Percentiles rank a stretch among this genome's conserved stretches.
These are phyloP conservation scores for Colletotrichum sp. DNA, from an alignment of 2,329 filamentous ascomycete genomes.

Conservation along the genomic window DNA sequence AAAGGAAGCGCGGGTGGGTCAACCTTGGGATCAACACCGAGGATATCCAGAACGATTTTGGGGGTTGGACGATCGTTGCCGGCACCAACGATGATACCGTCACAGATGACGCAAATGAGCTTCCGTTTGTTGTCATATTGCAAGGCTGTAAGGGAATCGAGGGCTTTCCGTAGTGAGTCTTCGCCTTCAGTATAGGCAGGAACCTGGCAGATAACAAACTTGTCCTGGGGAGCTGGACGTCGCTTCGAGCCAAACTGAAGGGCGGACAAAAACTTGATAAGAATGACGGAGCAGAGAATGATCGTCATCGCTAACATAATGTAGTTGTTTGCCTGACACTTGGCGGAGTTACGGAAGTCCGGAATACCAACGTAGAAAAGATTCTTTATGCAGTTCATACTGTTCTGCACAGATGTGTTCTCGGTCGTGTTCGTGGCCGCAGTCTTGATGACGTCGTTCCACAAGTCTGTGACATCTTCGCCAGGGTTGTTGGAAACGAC, in stretches of 20 bases:
- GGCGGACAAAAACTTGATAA: conserved; percentile 89
- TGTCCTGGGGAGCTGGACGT: conserved; percentile 89
- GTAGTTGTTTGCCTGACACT: conserved; percentile 90
- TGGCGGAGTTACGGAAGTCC: conserved; percentile 80
- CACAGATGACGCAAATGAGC: conserved; percentile 94
- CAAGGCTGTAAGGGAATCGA: conserved; percentile 92
- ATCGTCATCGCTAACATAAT: conserved; percentile 88
- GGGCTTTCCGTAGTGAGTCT: conserved; percentile 88
- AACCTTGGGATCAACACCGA: conserved; percentile 95
- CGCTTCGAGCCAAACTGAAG: conserved; percentile 93
- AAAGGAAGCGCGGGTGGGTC: conserved; percentile 94
- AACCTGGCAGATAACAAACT: conserved; percentile 98
- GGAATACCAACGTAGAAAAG: conserved; percentile 82
- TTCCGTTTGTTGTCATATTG: conserved; percentile 99
- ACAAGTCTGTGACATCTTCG: conserved; percentile 73
- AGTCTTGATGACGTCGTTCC: conserved; percentile 59
- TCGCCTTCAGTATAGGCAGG: conserved; percentile 98
- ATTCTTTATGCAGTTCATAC: conserved; percentile 81
- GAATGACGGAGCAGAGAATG: conserved; percentile 79
- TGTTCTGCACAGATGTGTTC: conserved; percentile 62
- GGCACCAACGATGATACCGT: conserved; percentile 94
- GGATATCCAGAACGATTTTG: conserved; percentile 96
- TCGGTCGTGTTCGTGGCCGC: conserved; percentile 56
- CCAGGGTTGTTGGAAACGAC: conserved; percentile 79
- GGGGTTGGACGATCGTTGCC: conserved; percentile 97